A percentile compares a stretch with the other conserved stretches of the same genome.
Conservation (phyloP, 257 asterid genomes). For the Striga asiatica region DNA sequence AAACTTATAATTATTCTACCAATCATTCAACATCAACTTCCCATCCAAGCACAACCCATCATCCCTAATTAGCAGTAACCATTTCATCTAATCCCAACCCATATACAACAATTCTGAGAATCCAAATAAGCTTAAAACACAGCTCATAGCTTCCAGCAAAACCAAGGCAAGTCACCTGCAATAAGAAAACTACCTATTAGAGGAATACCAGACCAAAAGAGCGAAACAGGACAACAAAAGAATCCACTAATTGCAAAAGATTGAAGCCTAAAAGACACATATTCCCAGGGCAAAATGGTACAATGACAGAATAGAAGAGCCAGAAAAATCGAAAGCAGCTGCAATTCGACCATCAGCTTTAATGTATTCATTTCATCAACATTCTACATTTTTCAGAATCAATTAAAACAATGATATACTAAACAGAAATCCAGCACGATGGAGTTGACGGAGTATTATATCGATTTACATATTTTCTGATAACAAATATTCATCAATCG, state of each 20-base stretch:
- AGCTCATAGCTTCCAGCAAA: conserved; percentile 7
- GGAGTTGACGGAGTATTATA: background rate
- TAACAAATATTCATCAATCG: background rate
- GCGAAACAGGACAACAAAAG: background rate
- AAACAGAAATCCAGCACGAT: background rate
- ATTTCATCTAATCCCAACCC: conserved; percentile 7
- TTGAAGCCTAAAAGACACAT: background rate
- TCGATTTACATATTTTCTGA: background rate
- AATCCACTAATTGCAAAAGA: background rate
- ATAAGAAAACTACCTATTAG: conserved; percentile 12
- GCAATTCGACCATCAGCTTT: conserved; percentile 10
- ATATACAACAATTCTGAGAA: conserved; percentile 2
- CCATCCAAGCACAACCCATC: background rate
- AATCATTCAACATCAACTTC: background rate
- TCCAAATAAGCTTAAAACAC: background rate
- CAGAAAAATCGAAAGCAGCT: background rate
- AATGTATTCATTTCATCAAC: background rate
- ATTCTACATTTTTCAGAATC: background rate
- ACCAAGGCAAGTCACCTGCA: conserved; percentile 13
- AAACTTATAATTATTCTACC: background rate
- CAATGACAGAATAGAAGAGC: background rate
- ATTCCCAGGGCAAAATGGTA: background rate
- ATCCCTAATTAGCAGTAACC: conserved; percentile 1
- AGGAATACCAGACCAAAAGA: background rate
- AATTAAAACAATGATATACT: background rate